Conservation (phyloP, 345 rosid species). For the Iberis pinnata region DNA sequence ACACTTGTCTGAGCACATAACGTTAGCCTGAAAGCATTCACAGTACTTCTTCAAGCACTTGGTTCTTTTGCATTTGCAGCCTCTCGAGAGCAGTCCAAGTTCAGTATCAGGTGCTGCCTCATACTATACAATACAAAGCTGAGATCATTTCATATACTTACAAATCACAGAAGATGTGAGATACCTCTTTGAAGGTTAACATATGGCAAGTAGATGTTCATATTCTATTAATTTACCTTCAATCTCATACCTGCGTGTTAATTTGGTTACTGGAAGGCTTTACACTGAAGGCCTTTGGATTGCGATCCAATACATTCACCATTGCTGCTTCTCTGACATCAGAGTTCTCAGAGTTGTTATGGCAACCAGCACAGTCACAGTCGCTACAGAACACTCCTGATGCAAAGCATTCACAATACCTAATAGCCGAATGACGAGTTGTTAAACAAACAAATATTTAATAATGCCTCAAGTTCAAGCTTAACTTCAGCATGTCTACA, state of each 20-base stretch:
- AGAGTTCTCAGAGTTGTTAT: conserved; percentile 37
- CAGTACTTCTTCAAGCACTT: conserved; percentile 51
- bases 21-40: conserved; percentile 53
- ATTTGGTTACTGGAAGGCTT: conserved; percentile 21
- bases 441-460: background rate
- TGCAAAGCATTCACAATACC: conserved; percentile 56
- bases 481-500: background rate
- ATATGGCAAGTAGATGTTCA: background rate
- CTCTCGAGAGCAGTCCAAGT: conserved; percentile 35
- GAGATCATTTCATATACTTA: conserved; percentile 11
- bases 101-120: conserved; percentile 19
- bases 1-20: conserved; percentile 44
- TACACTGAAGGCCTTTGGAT: conserved; percentile 41
- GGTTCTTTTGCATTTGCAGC: conserved; percentile 51
- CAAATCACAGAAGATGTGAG: background rate
- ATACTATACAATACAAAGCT: conserved; percentile 22
- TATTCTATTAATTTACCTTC: background rate
- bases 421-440: conserved; percentile 19
- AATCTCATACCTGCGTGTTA: conserved; percentile 31
- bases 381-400: conserved; percentile 45
- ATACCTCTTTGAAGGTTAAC: background rate
- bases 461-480: background rate
- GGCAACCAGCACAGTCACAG: conserved; percentile 42
- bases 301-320: conserved; percentile 34
- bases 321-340: conserved; percentile 30